These are phyloP conservation scores for Penicillium riverlandense DNA, from an alignment of 495 filamentous ascomycete genomes.

Conservation along the genomic window DNA sequence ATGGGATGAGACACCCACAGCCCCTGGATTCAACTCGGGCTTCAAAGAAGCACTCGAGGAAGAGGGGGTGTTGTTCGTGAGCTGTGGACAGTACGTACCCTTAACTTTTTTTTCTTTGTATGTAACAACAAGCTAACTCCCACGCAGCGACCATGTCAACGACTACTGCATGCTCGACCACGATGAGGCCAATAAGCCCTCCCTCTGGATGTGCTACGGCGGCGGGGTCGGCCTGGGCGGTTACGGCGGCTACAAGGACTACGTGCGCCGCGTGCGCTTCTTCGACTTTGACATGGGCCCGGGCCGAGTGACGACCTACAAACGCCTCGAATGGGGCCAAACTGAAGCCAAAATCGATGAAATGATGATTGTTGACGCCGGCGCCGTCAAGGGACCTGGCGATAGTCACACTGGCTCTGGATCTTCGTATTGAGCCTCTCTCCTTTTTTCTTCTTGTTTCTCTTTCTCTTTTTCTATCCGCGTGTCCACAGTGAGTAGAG, in stretches of 20 bases:
- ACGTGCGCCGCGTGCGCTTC: conserved; percentile 73
- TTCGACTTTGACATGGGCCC: conserved; percentile 91
- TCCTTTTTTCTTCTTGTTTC: conserved; percentile 4
- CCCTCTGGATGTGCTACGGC: conserved; percentile 98
- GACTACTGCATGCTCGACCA: conserved; percentile 78
- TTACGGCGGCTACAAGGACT: conserved; percentile 84
- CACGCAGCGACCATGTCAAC: conserved; percentile 78
- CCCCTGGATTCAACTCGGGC: conserved; percentile 78
- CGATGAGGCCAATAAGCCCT: conserved; percentile 43
- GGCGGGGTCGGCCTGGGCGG: conserved; percentile 87
- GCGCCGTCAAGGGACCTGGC: conserved; percentile 42
- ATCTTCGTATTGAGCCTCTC: neutral
- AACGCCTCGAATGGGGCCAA: conserved; percentile 79
- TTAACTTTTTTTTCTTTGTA: neutral
- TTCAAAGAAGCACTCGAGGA: conserved; percentile 83
- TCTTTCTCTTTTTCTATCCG: conserved; percentile 6
- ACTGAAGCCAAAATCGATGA: conserved; percentile 68
- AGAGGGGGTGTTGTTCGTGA: conserved; percentile 77
- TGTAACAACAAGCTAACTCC: neutral
- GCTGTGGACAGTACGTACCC: conserved; percentile 74
- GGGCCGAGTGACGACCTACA: conserved; percentile 82
- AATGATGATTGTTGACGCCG: conserved; percentile 81
- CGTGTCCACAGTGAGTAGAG: neutral
- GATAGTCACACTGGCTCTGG: neutral
- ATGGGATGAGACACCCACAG: conserved; percentile 72